phyloP scores from a whole-genome alignment of 23 red algal species.

The Gracilaria caudata region DNA sequence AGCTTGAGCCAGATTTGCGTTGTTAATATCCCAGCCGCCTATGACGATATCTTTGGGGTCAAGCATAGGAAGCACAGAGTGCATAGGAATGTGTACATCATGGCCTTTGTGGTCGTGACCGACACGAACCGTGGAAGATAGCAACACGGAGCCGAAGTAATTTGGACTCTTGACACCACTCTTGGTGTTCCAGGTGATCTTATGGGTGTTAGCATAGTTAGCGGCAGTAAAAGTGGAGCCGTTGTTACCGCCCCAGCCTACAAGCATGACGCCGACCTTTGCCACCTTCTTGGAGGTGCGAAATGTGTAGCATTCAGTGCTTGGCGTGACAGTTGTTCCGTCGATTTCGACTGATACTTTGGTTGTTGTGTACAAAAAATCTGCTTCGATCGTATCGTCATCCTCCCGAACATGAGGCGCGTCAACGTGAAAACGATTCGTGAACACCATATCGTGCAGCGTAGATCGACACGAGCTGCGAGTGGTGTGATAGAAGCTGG shows the following conservation, averaged over 20 bases:
- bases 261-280: conserved; percentile 91
- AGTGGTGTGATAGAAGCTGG: not conserved
- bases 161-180: conserved; percentile 74
- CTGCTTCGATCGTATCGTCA: conserved; percentile 44
- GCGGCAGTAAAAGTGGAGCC: conserved; percentile 91
- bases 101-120: conserved; percentile 65
- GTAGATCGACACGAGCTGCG: not conserved
- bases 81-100: conserved; percentile 90
- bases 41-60: conserved; percentile 94
- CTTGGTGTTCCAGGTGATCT: conserved; percentile 95
- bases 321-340: conserved; percentile 28
- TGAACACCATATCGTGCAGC: conserved; percentile 46
- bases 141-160: conserved; percentile 87
- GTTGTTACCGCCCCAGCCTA: conserved; percentile 98
- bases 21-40: conserved; percentile 96
- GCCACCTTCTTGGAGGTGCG: conserved; percentile 79
- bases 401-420: conserved; percentile 52
- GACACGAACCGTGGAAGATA: conserved; percentile 90
- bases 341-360: conserved; percentile 53
- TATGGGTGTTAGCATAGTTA: conserved; percentile 80
- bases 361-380: conserved; percentile 68
- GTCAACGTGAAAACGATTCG: conserved; percentile 53
- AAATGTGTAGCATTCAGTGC: conserved; percentile 60
- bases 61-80: conserved; percentile 87
- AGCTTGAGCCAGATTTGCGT: conserved; percentile 81